A percentile compares a stretch with the other conserved stretches of the same genome.
phyloP scores from a whole-genome alignment of 2,329 filamentous ascomycete genomes.

The Microthyrium microscopicum region DNA sequence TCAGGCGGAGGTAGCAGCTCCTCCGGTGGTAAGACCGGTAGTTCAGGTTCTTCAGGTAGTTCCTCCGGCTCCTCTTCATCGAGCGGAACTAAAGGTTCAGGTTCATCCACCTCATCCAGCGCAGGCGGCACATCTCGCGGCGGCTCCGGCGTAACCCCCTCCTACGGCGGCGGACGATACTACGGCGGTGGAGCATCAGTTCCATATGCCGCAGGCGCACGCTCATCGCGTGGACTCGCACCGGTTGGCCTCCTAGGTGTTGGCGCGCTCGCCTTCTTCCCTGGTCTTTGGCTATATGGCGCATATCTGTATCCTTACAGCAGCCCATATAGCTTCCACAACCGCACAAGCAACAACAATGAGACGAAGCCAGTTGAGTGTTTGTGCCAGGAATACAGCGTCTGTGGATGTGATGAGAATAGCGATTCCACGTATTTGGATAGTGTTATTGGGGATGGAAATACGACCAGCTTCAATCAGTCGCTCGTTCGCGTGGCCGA shows the following conservation, averaged over 20 bases:
- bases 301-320: conserved; percentile 45
- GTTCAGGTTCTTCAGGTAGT: conserved; percentile 1
- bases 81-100: conserved; percentile 9
- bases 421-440: conserved; percentile 41
- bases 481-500: conserved; percentile 43
- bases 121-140: conserved; percentile 29
- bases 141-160: conserved; percentile 40
- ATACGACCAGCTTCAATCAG: conserved; percentile 41
- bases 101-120: conserved; percentile 15
- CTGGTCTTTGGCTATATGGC: conserved; percentile 47
- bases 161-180: conserved; percentile 44
- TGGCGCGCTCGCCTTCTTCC: conserved; percentile 39
- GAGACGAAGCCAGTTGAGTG: conserved; percentile 46
- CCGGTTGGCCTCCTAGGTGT: conserved; percentile 28
- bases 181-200: conserved; percentile 48
- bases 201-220: conserved; percentile 43
- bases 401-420: conserved; percentile 56
- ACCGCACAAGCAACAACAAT: conserved; percentile 29
- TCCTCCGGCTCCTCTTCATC: conserved; percentile 3
- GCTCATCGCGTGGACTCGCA: conserved; percentile 34
- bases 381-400: conserved; percentile 37
- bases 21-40: conserved; percentile 2
- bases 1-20: conserved; percentile 5
- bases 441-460: conserved; percentile 39
- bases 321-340: conserved; percentile 38